Evolutionary conservation across 805 yeast species (phyloP).

Genomic region (Wickerhamiella cacticola): DNA sequence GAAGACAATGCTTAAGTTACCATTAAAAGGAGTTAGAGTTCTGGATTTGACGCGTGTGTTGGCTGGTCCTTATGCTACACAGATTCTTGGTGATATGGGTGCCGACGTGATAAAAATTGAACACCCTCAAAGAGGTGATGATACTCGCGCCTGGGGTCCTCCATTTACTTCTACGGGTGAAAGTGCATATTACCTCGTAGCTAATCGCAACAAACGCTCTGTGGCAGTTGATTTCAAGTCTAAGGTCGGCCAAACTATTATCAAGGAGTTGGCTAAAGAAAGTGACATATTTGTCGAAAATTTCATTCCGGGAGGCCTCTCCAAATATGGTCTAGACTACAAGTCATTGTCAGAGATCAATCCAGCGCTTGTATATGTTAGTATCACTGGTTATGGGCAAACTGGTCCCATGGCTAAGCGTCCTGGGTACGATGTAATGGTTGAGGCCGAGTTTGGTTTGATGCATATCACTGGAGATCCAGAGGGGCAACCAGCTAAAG

Average conservation of each 20-base stretch:
- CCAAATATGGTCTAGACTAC: constrained; percentile 30
- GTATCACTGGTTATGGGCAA: constrained; percentile 35
- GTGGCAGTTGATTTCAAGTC: constrained; percentile 31
- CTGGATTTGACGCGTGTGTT: constrained; percentile 33
- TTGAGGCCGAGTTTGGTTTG: constrained; percentile 35
- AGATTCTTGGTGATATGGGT: constrained; percentile 34
- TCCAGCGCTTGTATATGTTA: constrained; percentile 29
- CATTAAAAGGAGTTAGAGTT: constrained; percentile 29
- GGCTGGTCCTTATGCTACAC: constrained; percentile 35
- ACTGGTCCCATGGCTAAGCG: constrained; percentile 32
- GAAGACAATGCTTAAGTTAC: constrained; percentile 16
- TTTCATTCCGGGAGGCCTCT: constrained; percentile 31
- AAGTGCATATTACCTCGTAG: constrained; percentile 32
- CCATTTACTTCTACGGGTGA: constrained; percentile 33
- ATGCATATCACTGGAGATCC: constrained; percentile 36
- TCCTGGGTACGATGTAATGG: constrained; percentile 37
- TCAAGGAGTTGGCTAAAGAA: constrained; percentile 23
- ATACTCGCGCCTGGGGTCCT: constrained; percentile 36
- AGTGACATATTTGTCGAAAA: constrained; percentile 34
- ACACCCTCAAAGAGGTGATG: constrained; percentile 35
- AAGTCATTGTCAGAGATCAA: constrained; percentile 23
- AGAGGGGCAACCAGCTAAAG: constrained; percentile 33
- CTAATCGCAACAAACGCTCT: constrained; percentile 32
- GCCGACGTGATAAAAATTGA: constrained; percentile 34
- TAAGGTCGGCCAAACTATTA: constrained; percentile 28